phyloP scores from a whole-genome alignment of 768 basidiomycete species.

The Pulveroboletus sp. region DNA sequence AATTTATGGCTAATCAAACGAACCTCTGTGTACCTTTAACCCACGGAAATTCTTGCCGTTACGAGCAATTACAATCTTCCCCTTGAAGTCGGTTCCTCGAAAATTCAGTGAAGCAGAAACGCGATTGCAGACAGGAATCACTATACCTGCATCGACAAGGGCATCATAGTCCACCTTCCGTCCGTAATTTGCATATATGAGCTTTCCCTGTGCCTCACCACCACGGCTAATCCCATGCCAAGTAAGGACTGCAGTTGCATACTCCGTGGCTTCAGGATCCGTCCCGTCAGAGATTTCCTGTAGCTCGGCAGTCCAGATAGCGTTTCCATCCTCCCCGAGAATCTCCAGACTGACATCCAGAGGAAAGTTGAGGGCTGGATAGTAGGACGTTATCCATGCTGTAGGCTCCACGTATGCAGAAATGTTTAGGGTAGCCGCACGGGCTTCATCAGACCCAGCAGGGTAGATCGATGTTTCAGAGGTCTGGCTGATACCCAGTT shows the following conservation, averaged over 20 bases:
- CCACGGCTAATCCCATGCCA: slow-evolving; percentile 71
- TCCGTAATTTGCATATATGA: slow-evolving; percentile 60
- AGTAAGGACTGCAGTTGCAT: slow-evolving; percentile 53
- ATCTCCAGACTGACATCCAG: slow-evolving; percentile 55
- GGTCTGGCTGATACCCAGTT: slow-evolving; percentile 40
- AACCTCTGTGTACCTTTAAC: slow-evolving; percentile 60
- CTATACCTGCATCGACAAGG: slow-evolving; percentile 47
- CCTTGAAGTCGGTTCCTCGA: slow-evolving; percentile 64
- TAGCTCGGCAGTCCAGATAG: slow-evolving; percentile 59
- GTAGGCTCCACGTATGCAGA: slow-evolving; percentile 37
- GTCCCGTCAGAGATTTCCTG: slow-evolving; percentile 64
- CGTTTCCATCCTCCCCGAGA: slow-evolving; percentile 46
- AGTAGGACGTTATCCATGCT: slow-evolving; percentile 72
- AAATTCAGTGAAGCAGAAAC: not conserved
- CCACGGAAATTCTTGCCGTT: slow-evolving; percentile 84
- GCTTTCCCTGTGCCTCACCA: slow-evolving; percentile 63
- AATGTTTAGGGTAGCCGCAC: slow-evolving; percentile 49
- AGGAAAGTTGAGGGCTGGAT: slow-evolving; percentile 70
- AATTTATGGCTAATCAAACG: slow-evolving; percentile 8
- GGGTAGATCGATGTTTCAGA: slow-evolving; percentile 44
- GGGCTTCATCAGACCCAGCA: slow-evolving; percentile 56
- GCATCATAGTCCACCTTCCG: slow-evolving; percentile 61
- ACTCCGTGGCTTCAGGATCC: slow-evolving; percentile 60
- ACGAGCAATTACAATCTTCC: slow-evolving; percentile 75
- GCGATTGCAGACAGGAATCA: not conserved